phyloP scores from a whole-genome alignment of 2,329 filamentous ascomycete genomes.

The Phialophora verrucosa region DNA sequence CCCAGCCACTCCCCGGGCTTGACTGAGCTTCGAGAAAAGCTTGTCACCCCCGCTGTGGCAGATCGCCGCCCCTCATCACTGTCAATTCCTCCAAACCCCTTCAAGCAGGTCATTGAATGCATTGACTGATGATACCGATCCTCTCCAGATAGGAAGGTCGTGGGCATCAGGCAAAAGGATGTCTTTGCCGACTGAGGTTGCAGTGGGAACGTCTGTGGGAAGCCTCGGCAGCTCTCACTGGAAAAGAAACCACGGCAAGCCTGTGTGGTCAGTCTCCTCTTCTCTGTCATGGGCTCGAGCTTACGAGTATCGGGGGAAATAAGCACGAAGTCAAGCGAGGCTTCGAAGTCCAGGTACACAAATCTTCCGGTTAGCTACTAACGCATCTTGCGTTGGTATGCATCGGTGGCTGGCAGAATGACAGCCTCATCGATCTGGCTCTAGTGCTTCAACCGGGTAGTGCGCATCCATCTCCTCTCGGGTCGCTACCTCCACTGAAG shows the following conservation, averaged over 20 bases:
- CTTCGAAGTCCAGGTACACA: background rate
- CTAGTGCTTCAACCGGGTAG: conserved; percentile 50
- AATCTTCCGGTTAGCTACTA: background rate
- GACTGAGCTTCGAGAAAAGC: conserved; percentile 21
- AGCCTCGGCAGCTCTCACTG: background rate
- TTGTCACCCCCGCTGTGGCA: conserved; percentile 7
- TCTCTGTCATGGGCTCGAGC: background rate
- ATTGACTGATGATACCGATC: too few relatives aligned
- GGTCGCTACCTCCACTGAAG: conserved; percentile 89
- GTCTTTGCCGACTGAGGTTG: conserved; percentile 2
- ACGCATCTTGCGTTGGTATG: background rate
- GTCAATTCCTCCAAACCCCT: background rate
- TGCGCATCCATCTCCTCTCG: conserved; percentile 80
- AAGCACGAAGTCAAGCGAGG: conserved; percentile 2
- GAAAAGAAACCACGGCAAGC: background rate
- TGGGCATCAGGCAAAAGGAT: background rate
- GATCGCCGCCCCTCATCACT: background rate
- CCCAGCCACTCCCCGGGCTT: conserved; percentile 3
- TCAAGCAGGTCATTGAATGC: conserved; percentile 5
- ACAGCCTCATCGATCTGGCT: background rate
- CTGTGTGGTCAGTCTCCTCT: background rate
- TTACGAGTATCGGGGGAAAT: background rate
- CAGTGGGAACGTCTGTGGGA: background rate
- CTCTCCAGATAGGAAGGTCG: background rate
- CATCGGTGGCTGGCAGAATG: conserved; percentile 10